Percentiles rank a stretch among this genome's conserved stretches.
Evolutionary conservation across 805 yeast species (phyloP).

Genomic region (Kodamaea restingae): DNA sequence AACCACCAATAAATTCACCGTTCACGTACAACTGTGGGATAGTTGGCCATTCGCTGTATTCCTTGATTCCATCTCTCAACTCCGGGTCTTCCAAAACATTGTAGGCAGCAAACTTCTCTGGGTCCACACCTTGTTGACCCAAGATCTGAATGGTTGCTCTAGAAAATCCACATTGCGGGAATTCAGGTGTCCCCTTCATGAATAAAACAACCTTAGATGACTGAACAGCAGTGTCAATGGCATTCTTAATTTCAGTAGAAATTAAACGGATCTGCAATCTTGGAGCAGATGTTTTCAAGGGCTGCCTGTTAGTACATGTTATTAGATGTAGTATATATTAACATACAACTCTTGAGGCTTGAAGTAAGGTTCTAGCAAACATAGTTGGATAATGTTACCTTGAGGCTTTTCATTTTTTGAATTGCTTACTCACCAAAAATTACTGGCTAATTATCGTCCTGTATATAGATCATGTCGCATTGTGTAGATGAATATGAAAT

Average conservation of each 20-base stretch:
- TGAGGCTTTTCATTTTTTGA: neutral
- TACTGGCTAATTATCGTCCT: neutral
- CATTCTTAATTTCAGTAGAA: constrained; percentile 74
- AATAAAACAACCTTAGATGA: constrained; percentile 94
- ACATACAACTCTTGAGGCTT: constrained; percentile 13
- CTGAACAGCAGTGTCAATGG: constrained; percentile 79
- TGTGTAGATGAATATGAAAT: too few species aligned
- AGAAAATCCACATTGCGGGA: constrained; percentile 96
- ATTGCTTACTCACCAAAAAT: constrained; percentile 1
- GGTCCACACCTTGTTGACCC: constrained; percentile 97
- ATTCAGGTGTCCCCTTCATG: constrained; percentile 98
- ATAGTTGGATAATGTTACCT: neutral
- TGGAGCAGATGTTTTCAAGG: neutral
- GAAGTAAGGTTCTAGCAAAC: constrained; percentile 12
- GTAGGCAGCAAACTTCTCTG: constrained; percentile 92
- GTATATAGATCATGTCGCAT: too few species aligned
- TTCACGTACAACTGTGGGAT: constrained; percentile 92
- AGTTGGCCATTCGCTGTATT: constrained; percentile 96
- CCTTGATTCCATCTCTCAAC: constrained; percentile 92
- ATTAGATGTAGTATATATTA: neutral
- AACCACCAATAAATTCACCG: constrained; percentile 94
- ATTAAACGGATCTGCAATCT: constrained; percentile 41
- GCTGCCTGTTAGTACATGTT: constrained; percentile 3
- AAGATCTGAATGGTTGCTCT: constrained; percentile 89
- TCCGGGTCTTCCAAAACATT: constrained; percentile 94